These are phyloP conservation scores for Kwoniella dendrophila DNA, from an alignment of 768 basidiomycete genomes.

Conservation along the genomic window DNA sequence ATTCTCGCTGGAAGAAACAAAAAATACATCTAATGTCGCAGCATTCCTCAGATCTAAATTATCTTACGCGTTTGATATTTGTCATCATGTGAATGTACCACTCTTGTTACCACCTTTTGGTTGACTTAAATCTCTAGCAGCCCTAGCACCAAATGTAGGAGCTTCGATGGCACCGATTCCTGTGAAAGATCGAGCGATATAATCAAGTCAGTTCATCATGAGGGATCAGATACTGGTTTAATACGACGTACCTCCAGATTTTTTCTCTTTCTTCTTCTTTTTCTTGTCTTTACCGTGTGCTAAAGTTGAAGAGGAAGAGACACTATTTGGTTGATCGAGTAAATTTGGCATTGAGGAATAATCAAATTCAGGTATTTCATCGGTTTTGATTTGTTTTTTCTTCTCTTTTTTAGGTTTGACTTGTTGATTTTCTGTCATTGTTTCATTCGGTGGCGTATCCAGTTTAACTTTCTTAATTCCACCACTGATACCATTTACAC, in stretches of 20 bases:
- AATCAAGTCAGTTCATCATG: too few species aligned
- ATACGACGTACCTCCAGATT: constrained; percentile 47
- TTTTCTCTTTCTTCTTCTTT: constrained; percentile 59
- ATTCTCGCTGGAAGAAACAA: too few species aligned
- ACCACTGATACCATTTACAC: constrained; percentile 10
- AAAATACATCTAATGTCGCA: too few species aligned
- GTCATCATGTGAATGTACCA: constrained; percentile 49
- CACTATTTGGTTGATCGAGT: constrained; percentile 61
- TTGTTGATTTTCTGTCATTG: neutral
- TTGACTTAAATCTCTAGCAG: constrained; percentile 47
- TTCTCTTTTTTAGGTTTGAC: constrained; percentile 18
- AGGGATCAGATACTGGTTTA: too few species aligned
- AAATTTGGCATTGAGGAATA: constrained; percentile 71
- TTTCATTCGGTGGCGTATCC: constrained; percentile 6
- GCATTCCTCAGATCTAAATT: too few species aligned
- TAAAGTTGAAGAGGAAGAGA: neutral
- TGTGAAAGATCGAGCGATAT: too few species aligned
- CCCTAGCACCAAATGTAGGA: constrained; percentile 39
- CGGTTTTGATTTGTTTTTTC: constrained; percentile 25
- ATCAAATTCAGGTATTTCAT: constrained; percentile 66
- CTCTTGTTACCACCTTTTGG: constrained; percentile 52
- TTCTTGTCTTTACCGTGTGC: constrained; percentile 57
- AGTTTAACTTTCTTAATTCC: constrained; percentile 31
- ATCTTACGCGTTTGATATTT: too few species aligned
- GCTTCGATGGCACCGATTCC: constrained; percentile 25